Evolutionary conservation across 2,329 filamentous ascomycete species (phyloP).

Genomic region (Aureobasidium sp.): DNA sequence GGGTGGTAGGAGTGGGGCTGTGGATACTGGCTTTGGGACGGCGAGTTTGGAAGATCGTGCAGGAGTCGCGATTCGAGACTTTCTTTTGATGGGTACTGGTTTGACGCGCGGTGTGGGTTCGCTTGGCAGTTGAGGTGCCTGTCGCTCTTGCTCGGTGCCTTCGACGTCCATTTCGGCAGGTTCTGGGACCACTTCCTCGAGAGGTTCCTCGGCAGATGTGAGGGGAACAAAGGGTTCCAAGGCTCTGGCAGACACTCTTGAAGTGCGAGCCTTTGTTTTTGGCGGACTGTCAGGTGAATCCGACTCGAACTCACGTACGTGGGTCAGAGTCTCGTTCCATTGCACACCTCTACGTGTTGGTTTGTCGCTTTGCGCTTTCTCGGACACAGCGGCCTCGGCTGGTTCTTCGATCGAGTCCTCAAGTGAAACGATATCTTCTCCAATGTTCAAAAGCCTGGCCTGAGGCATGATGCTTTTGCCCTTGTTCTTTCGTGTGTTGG

Average conservation of each 20-base stretch:
- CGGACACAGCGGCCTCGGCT: constrained; percentile 20
- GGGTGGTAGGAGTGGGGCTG: background rate
- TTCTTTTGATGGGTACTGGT: constrained; percentile 20
- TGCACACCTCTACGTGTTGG: constrained; percentile 28
- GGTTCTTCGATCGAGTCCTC: constrained; percentile 4
- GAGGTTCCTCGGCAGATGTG: background rate
- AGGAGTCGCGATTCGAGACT: constrained; percentile 30
- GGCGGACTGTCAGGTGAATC: constrained; percentile 18
- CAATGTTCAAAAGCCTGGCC: constrained; percentile 38
- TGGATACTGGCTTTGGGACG: background rate
- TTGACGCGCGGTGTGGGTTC: background rate
- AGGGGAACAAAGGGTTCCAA: constrained; percentile 1
- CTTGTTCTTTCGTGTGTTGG: constrained; percentile 47
- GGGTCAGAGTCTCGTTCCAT: constrained; percentile 42
- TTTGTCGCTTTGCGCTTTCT: constrained; percentile 7
- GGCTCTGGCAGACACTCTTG: constrained; percentile 1
- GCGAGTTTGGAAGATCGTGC: constrained; percentile 18
- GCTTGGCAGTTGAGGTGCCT: background rate
- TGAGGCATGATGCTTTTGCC: constrained; percentile 38
- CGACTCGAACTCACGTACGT: constrained; percentile 34
- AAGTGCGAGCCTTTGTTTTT: background rate
- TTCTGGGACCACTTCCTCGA: background rate
- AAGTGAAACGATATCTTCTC: constrained; percentile 23
- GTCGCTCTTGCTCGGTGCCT: background rate
- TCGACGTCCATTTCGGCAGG: background rate